Evolutionary conservation across 768 basidiomycete genomes (phyloP), one percentile per base, ranked within the genome.

Genomic region (Lentinula raphanica): DNA sequence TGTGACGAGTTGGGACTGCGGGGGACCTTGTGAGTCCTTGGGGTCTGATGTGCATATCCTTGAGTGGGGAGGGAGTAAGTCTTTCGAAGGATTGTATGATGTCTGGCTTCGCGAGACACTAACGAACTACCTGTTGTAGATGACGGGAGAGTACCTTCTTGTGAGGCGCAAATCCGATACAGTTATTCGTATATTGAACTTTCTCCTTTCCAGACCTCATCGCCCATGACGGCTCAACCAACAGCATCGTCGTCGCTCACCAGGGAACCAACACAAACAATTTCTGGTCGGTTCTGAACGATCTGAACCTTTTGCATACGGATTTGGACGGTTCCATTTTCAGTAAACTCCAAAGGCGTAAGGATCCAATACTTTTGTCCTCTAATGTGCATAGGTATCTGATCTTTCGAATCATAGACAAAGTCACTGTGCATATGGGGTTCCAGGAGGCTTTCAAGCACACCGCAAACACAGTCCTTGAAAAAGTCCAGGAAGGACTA

Each of bases 181-280:
- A n/a, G n/a, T n/a, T 17, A 8, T 19, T 5, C 32, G 15, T 17
- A 40, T n/a, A 19, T 36, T 19, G n/a, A n/a, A 40, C 17, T 40
- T 17, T n/a, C 3, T 6, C 8, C 11, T 40, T 3, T 40, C 39
- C 38, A 62, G 61, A 61, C 49, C 66, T 59, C 49, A 61, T 69
- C 44, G 69, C 64, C 7, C 60, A 67, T 54, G 63, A 69, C 45
- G 51, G 36, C 11, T 44, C 48, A 23, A 44, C 60, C 21, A 54
- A 64, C 21, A 63, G 50, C 48, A 62, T 70, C 53, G 67, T 71
- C n/a, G 64, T 71, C 7, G 68, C 67, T 15, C 69, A 71, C 48
- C 63, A 69, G 49, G 69, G 69, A 15, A 71, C 69, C 19, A 54
- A 71, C 36, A 32, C 59, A 27, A 21, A 51, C 17, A 65, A 66